These are phyloP conservation scores for Mikania micrantha DNA, from an alignment of 129 eudicot species.

Conservation along the genomic window DNA sequence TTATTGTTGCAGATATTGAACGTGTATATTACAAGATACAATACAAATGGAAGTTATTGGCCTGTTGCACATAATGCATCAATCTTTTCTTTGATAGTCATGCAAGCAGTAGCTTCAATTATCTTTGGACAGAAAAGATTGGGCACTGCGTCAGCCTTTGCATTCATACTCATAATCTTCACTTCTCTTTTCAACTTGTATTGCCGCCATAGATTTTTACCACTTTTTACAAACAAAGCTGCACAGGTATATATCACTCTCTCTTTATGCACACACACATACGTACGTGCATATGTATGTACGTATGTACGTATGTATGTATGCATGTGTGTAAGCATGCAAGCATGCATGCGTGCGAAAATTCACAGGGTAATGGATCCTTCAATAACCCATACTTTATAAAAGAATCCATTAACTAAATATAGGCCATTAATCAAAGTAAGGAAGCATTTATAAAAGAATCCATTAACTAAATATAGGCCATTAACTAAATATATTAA, in stretches of 20 bases:
- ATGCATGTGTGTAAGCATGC: too few species aligned
- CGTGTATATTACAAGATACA: conserved; percentile 69
- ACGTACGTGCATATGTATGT: too few species aligned
- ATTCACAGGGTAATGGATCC: too few species aligned
- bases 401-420: too few species aligned
- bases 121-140: conserved; percentile 60
- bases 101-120: conserved; percentile 72
- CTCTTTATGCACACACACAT: too few species aligned
- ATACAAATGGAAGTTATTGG: conserved; percentile 86
- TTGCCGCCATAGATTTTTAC: conserved; percentile 77
- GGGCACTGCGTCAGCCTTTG: conserved; percentile 52
- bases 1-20: conserved; percentile 63
- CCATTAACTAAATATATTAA: too few species aligned
- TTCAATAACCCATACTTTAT: too few species aligned
- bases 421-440: too few species aligned
- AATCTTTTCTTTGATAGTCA: conserved; percentile 70
- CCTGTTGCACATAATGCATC: conserved; percentile 67
- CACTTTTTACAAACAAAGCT: conserved; percentile 46
- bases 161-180: conserved; percentile 46
- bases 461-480: too few species aligned
- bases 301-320: too few species aligned
- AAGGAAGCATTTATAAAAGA: too few species aligned
- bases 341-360: too few species aligned
- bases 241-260: conserved; percentile 43
- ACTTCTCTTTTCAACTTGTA: conserved; percentile 69